Base-by-base conservation (phyloP, 2,329 filamentous ascomycete genomes). In the Aureobasidium sp. region DNA sequence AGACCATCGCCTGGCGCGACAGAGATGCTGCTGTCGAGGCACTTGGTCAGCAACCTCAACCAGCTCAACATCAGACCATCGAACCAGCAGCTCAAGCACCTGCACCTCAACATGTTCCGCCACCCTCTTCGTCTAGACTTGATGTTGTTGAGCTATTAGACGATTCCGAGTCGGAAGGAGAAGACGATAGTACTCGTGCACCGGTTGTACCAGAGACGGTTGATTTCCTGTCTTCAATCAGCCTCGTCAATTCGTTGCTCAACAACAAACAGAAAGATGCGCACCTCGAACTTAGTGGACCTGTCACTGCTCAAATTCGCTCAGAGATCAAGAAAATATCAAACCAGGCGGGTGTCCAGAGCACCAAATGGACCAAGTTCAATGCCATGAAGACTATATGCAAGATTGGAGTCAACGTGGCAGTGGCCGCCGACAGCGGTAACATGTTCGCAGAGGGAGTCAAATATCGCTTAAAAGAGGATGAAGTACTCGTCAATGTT, bases 91-190 rank as follows among this genome's bases (percentile, higher is more conserved):
- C 10, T 7, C n/a, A 43, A 33, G 25, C 64, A 67, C 40, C 13
- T 29, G 6, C 64, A 68, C 59, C 65, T 71, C 25, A 29, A n/a
- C 15, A 38, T 40, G 43, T 4, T 27, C 29, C 31, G 31, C 23
- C 33, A 15, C 23, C 31, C 5, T 23, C 23, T 17, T 49, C 55
- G 17, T 49, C 55, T n/a, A 58, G 55, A 17, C 55, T 47, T 15
- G 38, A 45, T 29, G 43, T 58, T 13, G 43, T 58, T 15, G 55
- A 49, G 17, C 15, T 58, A 15, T 10, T 49, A 9, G 42, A 45
- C 62, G 63, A 64, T 17, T 66, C 64, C 47, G 64, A 67, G 50
- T 59, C 58, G 21, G 64, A 65, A 51, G 62, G 61, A 31, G 64
- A 69, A 64, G 64, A 53, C 13, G 33, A 49, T 25, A 40, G 25